Conservation (phyloP, 805 yeast species). For the Brettanomyces naardenensis region DNA sequence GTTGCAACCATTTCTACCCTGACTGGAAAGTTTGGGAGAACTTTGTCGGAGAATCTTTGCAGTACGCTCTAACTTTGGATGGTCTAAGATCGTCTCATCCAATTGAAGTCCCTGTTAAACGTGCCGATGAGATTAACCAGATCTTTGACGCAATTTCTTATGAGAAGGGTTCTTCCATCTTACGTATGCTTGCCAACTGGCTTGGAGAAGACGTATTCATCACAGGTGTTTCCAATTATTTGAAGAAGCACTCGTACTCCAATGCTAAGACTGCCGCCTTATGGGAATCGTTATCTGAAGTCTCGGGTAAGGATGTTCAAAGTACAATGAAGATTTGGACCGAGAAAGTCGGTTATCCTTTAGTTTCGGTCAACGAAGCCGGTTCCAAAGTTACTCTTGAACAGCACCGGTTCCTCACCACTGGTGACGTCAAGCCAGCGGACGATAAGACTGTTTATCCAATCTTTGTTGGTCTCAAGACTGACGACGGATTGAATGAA, state of each 20-base stretch:
- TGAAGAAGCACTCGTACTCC: constrained; percentile 53
- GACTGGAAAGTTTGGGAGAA: constrained; percentile 73
- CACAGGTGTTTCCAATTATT: constrained; percentile 65
- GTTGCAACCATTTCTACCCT: constrained; percentile 64
- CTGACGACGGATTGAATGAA: constrained; percentile 23
- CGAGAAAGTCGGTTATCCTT: constrained; percentile 65
- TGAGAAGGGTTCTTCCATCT: constrained; percentile 70
- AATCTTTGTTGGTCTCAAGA: constrained; percentile 37
- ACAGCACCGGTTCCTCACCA: constrained; percentile 58
- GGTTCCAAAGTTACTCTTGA: constrained; percentile 28
- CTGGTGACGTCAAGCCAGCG: constrained; percentile 56
- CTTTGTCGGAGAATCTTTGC: constrained; percentile 49
- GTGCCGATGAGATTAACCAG: constrained; percentile 76
- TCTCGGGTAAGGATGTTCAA: constrained; percentile 57
- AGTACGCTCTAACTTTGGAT: constrained; percentile 46
- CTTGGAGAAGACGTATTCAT: constrained; percentile 65
- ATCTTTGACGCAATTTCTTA: constrained; percentile 80
- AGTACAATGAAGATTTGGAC: constrained; percentile 69
- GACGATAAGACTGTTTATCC: constrained; percentile 58
- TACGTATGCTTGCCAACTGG: constrained; percentile 68
- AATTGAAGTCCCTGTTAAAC: constrained; percentile 75
- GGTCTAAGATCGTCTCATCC: constrained; percentile 69
- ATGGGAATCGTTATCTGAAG: constrained; percentile 60
- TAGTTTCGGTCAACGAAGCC: constrained; percentile 40
- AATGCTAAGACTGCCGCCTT: constrained; percentile 71